These are phyloP conservation scores for Bolboschoenoplectus hybrid DNA, from an alignment of 202 grass and related monocot species.

Conservation along the genomic window DNA sequence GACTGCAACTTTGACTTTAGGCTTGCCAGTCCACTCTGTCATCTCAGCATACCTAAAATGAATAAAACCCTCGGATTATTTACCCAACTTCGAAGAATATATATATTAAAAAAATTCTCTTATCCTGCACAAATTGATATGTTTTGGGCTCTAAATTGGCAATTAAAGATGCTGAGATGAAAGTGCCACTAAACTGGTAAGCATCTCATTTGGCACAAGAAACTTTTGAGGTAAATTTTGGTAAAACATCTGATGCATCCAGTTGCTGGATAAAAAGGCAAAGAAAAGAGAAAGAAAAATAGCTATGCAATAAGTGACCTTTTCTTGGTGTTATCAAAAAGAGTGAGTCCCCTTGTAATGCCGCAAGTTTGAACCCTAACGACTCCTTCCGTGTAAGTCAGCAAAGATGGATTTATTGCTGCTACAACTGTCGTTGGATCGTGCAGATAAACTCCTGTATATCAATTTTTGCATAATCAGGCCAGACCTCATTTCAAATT, in stretches of 20 bases:
- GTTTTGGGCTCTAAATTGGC: neutral
- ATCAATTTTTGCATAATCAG: slow-evolving; percentile 34
- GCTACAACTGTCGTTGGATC: slow-evolving; percentile 80
- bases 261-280: neutral
- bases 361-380: slow-evolving; percentile 84
- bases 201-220: neutral
- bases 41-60: slow-evolving; percentile 58
- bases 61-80: neutral
- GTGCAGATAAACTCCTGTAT: slow-evolving; percentile 90
- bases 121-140: neutral
- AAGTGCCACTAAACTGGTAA: neutral
- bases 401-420: slow-evolving; percentile 73
- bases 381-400: slow-evolving; percentile 91
- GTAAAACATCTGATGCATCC: neutral
- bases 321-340: slow-evolving; percentile 93
- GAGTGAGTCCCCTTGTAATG: slow-evolving; percentile 73
- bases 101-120: neutral
- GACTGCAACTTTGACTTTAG: slow-evolving; percentile 79
- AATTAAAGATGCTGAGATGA: neutral
- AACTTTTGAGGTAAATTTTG: neutral
- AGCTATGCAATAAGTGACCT: slow-evolving; percentile 32
- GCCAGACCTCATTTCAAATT: slow-evolving; percentile 27
- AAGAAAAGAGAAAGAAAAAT: neutral
- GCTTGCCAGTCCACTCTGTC: slow-evolving; percentile 68
- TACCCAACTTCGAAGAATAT: neutral